These are phyloP conservation scores for Lepiota venenata DNA, from an alignment of 768 basidiomycete genomes.

Conservation along the genomic window DNA sequence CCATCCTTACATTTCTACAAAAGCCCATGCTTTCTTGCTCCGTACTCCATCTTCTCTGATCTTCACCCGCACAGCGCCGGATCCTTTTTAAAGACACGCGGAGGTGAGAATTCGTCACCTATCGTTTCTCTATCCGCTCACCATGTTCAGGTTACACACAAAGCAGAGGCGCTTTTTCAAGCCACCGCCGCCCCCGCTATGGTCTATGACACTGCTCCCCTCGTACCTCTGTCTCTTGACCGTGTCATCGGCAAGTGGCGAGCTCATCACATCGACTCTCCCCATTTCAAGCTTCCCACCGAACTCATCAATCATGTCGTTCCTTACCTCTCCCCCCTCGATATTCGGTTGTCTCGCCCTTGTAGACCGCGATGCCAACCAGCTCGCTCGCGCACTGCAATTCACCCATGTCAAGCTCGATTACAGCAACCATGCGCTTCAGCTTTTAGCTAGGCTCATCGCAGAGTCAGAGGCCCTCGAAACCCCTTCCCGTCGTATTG, in stretches of 20 bases:
- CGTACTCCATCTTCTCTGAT: background rate
- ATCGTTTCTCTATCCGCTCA: background rate
- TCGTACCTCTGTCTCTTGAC: slow-evolving; percentile 18
- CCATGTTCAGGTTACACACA: background rate
- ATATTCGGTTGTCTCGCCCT: slow-evolving; percentile 22
- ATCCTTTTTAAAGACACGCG: background rate
- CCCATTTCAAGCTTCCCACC: slow-evolving; percentile 24
- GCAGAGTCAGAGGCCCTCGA: background rate
- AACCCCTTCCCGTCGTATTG: slow-evolving; percentile 6
- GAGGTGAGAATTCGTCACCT: background rate
- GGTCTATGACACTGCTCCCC: slow-evolving; percentile 13
- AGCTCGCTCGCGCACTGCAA: slow-evolving; percentile 20
- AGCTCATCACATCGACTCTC: slow-evolving; percentile 17
- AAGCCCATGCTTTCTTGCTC: background rate
- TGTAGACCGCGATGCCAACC: slow-evolving; percentile 24
- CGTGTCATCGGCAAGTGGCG: slow-evolving; percentile 18
- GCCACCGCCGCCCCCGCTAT: background rate
- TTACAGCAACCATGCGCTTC: slow-evolving; percentile 7
- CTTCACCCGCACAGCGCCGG: background rate
- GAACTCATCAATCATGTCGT: slow-evolving; percentile 24
- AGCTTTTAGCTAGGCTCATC: slow-evolving; percentile 9
- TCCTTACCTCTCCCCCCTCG: slow-evolving; percentile 20
- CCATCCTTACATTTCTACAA: slow-evolving; percentile 1
- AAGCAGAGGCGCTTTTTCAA: background rate
- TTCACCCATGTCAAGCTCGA: slow-evolving; percentile 21